phyloP scores from a whole-genome alignment of 441 rosid genomes.

The Populus hybrid region DNA sequence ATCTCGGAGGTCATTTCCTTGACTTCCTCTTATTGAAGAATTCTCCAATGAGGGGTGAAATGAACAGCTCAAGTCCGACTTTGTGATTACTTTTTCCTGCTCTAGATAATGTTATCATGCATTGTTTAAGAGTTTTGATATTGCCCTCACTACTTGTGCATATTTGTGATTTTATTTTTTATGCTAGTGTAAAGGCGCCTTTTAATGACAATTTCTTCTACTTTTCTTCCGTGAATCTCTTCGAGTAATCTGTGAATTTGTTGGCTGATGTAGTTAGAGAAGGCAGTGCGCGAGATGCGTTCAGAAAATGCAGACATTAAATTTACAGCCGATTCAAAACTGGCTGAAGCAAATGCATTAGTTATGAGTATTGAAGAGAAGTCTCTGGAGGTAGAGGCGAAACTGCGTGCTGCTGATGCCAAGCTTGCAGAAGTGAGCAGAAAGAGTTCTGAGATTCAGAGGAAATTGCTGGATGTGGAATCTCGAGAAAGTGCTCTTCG shows the following conservation, averaged over 20 bases:
- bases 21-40: background rate
- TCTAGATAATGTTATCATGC: background rate
- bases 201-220: background rate
- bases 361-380: constrained; percentile 72
- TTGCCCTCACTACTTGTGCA: background rate
- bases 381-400: constrained; percentile 82
- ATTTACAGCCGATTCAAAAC: constrained; percentile 84
- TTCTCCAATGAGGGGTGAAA: too few species aligned
- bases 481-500: constrained; percentile 64
- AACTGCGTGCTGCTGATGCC: constrained; percentile 82
- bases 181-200: background rate
- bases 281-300: constrained; percentile 78
- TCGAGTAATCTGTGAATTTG: too few species aligned
- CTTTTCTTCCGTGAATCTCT: background rate
- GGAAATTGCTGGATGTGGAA: constrained; percentile 81
- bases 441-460: constrained; percentile 74
- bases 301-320: constrained; percentile 86
- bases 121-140: background rate
- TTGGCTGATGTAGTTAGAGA: constrained; percentile 53
- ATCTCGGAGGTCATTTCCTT: background rate
- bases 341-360: constrained; percentile 89
- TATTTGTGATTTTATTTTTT: background rate
- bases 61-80: too few species aligned
- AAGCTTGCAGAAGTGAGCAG: constrained; percentile 92
- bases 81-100: background rate